These are phyloP conservation scores for Neoarthrinium moseri DNA, from an alignment of 2,329 filamentous ascomycete genomes.

Conservation along the genomic window DNA sequence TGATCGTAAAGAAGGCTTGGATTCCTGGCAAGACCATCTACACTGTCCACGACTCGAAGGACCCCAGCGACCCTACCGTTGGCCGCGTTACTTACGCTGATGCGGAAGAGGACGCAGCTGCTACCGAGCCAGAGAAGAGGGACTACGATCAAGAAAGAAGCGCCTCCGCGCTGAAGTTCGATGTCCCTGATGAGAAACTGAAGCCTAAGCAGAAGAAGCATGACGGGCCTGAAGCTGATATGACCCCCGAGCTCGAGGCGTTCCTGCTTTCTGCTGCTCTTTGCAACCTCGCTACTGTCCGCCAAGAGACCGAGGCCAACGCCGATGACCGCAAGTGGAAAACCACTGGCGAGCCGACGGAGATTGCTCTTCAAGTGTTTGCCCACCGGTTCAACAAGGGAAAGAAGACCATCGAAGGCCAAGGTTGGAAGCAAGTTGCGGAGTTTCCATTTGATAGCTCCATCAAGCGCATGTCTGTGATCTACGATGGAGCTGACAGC, in stretches of 20 bases:
- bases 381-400: constrained; percentile 8
- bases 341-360: constrained; percentile 39
- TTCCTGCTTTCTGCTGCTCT: constrained; percentile 59
- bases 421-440: constrained; percentile 62
- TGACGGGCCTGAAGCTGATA: constrained; percentile 32
- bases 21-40: constrained; percentile 57
- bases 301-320: constrained; percentile 51
- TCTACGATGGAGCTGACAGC: constrained; percentile 55
- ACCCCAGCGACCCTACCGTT: constrained; percentile 60
- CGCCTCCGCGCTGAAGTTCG: constrained; percentile 59
- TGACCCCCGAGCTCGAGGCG: constrained; percentile 48
- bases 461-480: constrained; percentile 78
- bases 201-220: constrained; percentile 35
- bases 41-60: constrained; percentile 60
- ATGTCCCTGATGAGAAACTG: constrained; percentile 57
- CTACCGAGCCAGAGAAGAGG: constrained; percentile 38
- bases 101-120: constrained; percentile 27
- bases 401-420: constrained; percentile 39
- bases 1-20: constrained; percentile 69
- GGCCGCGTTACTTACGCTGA: constrained; percentile 51
- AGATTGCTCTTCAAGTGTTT: constrained; percentile 21
- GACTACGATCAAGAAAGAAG: constrained; percentile 62
- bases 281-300: constrained; percentile 63
- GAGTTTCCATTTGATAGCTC: constrained; percentile 79
- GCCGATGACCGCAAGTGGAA: constrained; percentile 59